Evolutionary conservation across 768 basidiomycete species (phyloP), one percentile per base, ranked within the genome.

Genomic region (Suillus plorans): DNA sequence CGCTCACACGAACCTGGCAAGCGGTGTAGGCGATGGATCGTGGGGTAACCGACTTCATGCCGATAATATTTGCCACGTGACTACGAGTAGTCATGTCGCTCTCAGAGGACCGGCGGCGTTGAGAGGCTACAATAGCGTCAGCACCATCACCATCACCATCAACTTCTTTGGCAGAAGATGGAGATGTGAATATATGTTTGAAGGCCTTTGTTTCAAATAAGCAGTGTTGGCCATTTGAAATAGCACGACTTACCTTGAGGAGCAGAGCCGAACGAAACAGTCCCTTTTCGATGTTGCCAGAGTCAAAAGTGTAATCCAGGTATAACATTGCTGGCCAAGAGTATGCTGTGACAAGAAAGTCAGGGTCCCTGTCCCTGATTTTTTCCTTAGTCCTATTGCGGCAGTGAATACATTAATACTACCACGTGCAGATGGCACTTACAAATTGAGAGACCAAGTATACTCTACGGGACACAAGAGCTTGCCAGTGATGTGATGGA

Each of bases 11-110:
- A 61, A 71, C 69, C 66, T 71, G 72, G 13, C 68, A 60, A 4
- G 67, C 73, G 7, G 64, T 25, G 52, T 73, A 73, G 8, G 69
- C 69, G 36, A 74, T 62, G 8, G 63, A 42, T 14, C 59, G 59
- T 16, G 68, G 61, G 28, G 53, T 72, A 28, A 71, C 64, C 14
- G 31, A 16, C 6, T 60, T 63, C 12, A 70, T 39, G 6, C 67
- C 61, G 6, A 64, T 56, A 14, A 69, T 31, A 6, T 37, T 16
- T 5, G 60, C 60, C n/a, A 61, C 42, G 8, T 61, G 37, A 12
- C 39, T 49, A n/a, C 18, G 13, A 12, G n/a, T 49, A 4, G 18
- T 12, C 13, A 13, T 8, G 8, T 45, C 18, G 18, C 14, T 47
- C 22, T 49, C n/a, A 0, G 20, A 18, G 16, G 14, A 8, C 36